These are phyloP conservation scores for Arabidopsis suecica DNA, from an alignment of 345 rosid species.

Conservation along the genomic window DNA sequence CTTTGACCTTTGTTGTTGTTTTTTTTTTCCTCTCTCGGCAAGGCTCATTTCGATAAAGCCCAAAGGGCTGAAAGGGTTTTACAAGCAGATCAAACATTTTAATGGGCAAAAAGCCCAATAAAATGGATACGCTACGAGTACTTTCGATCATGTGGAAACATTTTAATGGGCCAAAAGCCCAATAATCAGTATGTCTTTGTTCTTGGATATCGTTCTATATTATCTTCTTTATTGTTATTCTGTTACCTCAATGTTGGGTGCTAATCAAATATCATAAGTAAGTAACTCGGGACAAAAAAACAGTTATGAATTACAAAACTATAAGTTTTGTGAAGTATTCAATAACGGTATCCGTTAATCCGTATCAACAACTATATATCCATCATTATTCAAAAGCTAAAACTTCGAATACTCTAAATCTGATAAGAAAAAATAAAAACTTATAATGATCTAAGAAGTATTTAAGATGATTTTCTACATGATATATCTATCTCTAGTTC, in stretches of 20 bases:
- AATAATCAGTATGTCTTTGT: not conserved
- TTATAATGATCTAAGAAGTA: not conserved
- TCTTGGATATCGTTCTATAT: constrained; percentile 6
- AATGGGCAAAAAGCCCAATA: no score
- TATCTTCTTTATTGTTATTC: not conserved
- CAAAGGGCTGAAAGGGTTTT: no score
- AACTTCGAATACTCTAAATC: not conserved
- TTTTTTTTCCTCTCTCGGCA: no score
- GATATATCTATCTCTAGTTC: not conserved
- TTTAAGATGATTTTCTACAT: not conserved
- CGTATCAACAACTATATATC: not conserved
- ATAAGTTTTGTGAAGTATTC: no score
- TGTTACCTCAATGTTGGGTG: not conserved
- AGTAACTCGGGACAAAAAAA: not conserved
- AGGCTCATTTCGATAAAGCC: no score
- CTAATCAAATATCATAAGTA: not conserved
- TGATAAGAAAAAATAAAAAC: not conserved
- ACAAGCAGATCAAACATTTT: no score
- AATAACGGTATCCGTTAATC: not conserved
- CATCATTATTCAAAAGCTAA: not conserved
- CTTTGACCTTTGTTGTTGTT: no score
- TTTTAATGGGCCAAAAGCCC: no score
- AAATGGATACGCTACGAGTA: no score
- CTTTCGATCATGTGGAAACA: no score
- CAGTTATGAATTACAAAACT: not conserved